A percentile compares a stretch with the other conserved stretches of the same genome.
Conservation (phyloP, 306 rosid genomes). For the Prunus mongolica region DNA sequence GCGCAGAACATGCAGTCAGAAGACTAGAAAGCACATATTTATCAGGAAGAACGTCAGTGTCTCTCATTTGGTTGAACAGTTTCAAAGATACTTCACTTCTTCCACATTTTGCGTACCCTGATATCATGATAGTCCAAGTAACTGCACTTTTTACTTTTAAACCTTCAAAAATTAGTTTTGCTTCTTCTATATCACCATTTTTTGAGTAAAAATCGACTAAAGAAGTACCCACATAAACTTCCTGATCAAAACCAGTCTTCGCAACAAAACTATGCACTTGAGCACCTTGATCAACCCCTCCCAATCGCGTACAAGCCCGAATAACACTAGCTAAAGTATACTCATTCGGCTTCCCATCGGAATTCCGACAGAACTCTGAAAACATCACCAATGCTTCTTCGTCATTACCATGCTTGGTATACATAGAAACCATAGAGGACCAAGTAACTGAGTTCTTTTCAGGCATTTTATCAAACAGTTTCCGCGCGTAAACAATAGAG, state of each 20-base stretch:
- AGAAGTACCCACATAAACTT: constrained; percentile 82
- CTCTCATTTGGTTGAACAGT: constrained; percentile 61
- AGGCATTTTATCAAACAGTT: constrained; percentile 66
- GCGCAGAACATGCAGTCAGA: constrained; percentile 70
- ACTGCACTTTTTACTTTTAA: constrained; percentile 46
- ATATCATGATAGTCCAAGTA: constrained; percentile 79
- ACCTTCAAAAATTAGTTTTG: constrained; percentile 60
- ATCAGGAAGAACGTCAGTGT: constrained; percentile 48
- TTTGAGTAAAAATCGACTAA: constrained; percentile 71
- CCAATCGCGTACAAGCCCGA: constrained; percentile 61
- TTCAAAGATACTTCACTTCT: constrained; percentile 61
- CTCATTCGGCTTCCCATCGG: constrained; percentile 49
- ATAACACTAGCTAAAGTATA: constrained; percentile 67
- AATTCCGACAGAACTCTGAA: constrained; percentile 41
- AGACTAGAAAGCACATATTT: constrained; percentile 73
- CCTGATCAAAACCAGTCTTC: constrained; percentile 57
- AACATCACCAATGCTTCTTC: constrained; percentile 56
- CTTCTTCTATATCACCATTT: constrained; percentile 51
- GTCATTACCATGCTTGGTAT: constrained; percentile 42
- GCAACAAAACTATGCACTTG: constrained; percentile 61
- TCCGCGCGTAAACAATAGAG: constrained; percentile 42
- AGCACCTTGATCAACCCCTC: constrained; percentile 40
- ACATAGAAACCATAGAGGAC: constrained; percentile 83
- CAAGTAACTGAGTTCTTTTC: constrained; percentile 61
- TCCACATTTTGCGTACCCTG: constrained; percentile 66